These are phyloP conservation scores for Taphrina wiesneri DNA, from an alignment of 1,139 yeast genomes.

Conservation along the genomic window DNA sequence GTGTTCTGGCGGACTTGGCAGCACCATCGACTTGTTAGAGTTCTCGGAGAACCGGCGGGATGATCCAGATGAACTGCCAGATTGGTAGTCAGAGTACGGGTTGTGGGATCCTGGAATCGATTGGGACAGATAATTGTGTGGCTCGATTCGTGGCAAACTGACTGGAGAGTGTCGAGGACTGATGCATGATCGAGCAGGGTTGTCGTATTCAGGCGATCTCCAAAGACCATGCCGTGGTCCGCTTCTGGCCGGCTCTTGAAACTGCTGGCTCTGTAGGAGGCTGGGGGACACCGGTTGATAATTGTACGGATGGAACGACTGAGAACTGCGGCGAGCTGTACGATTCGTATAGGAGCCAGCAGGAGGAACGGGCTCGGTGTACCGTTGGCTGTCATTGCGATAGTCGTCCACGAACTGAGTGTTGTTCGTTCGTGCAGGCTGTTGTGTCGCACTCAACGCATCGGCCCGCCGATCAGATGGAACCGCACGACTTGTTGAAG, in stretches of 20 bases:
- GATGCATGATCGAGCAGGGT: background rate
- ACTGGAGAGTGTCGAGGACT: background rate
- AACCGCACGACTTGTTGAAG: background rate
- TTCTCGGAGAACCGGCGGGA: background rate
- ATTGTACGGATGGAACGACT: constrained; percentile 2
- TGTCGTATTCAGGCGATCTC: background rate
- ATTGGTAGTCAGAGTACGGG: background rate
- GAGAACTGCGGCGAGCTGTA: background rate
- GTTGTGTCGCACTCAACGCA: background rate
- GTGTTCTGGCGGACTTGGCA: constrained; percentile 1
- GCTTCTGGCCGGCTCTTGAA: background rate
- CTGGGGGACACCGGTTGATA: background rate
- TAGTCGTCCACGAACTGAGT: background rate
- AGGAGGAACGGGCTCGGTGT: background rate
- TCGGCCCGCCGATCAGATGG: background rate
- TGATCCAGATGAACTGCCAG: background rate
- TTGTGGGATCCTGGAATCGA: background rate
- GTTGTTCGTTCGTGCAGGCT: background rate
- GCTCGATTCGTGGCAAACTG: background rate
- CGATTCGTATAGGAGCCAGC: background rate
- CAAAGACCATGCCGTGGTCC: background rate
- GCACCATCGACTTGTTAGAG: background rate
- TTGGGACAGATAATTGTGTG: background rate
- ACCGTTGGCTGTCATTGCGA: background rate
- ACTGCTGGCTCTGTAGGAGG: background rate